Conservation (phyloP, 2,329 filamentous ascomycete species). For the Penicillium decumbens region DNA sequence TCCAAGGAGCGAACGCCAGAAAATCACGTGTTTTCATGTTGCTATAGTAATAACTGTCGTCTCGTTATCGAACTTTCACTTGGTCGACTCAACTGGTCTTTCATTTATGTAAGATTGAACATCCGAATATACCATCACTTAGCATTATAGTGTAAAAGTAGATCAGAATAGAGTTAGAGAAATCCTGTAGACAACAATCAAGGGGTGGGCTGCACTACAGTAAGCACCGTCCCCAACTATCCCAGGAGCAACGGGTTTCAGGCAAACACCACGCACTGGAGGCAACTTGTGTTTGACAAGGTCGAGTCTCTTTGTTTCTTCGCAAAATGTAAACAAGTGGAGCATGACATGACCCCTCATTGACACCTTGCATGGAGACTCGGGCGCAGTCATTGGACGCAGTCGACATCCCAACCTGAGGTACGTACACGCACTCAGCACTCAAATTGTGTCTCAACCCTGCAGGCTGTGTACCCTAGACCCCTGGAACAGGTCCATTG, state of each 20-base stretch:
- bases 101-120: background rate
- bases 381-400: background rate
- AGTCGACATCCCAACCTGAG: background rate
- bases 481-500: background rate
- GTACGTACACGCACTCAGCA: background rate
- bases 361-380: background rate
- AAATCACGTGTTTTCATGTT: background rate
- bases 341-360: background rate
- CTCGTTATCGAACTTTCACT: background rate
- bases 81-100: background rate
- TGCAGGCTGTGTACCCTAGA: background rate
- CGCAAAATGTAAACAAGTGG: slow-evolving; percentile 5
- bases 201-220: background rate
- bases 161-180: too few relatives aligned
- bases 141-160: too few relatives aligned
- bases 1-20: background rate
- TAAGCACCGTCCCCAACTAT: background rate
- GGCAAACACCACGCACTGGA: background rate
- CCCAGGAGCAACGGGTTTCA: background rate
- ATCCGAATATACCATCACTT: background rate
- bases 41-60: slow-evolving; percentile 2
- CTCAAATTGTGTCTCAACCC: background rate
- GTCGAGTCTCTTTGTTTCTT: background rate
- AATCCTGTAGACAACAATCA: background rate
- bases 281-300: slow-evolving; percentile 2